A percentile compares a stretch with the other conserved stretches of the same genome.
Evolutionary conservation across 768 basidiomycete genomes (phyloP).

Genomic region (Rhizopogon salebrosus): DNA sequence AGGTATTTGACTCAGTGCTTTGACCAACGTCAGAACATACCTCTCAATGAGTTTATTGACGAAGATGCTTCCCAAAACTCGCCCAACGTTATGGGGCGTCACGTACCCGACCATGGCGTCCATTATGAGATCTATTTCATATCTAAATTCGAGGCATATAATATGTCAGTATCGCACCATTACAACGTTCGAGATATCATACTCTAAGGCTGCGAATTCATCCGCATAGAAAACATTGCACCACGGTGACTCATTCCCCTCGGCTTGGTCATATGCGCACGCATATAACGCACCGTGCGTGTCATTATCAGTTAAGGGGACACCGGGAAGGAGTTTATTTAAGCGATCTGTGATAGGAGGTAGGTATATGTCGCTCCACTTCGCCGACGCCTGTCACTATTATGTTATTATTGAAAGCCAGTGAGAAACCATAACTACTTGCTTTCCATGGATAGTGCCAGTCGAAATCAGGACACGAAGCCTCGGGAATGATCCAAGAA

Average conservation of each 20-base stretch:
- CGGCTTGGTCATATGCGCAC: conserved; percentile 37
- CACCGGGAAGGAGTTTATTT: conserved; percentile 27
- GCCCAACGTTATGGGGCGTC: conserved; percentile 24
- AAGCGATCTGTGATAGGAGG: conserved; percentile 32
- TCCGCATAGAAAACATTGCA: conserved; percentile 29
- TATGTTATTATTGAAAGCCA: neutral
- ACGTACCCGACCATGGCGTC: conserved; percentile 35
- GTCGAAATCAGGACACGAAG: conserved; percentile 24
- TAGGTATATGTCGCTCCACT: conserved; percentile 31
- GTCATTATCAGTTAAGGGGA: conserved; percentile 29
- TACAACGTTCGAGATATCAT: conserved; percentile 6
- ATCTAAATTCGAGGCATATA: conserved; percentile 17
- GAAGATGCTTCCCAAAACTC: conserved; percentile 34
- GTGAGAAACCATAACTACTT: neutral
- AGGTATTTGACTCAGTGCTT: no score
- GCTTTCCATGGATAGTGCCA: conserved; percentile 5
- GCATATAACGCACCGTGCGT: conserved; percentile 37
- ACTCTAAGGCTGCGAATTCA: conserved; percentile 34
- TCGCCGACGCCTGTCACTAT: conserved; percentile 11
- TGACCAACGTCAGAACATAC: conserved; percentile 10
- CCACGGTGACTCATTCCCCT: conserved; percentile 33
- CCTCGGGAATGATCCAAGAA: conserved; percentile 38
- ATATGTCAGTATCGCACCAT: neutral
- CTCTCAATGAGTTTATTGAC: conserved; percentile 35
- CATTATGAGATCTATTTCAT: conserved; percentile 37